Evolutionary conservation across 495 filamentous ascomycete species (phyloP).

Genomic region (Tuber umbilicatum): DNA sequence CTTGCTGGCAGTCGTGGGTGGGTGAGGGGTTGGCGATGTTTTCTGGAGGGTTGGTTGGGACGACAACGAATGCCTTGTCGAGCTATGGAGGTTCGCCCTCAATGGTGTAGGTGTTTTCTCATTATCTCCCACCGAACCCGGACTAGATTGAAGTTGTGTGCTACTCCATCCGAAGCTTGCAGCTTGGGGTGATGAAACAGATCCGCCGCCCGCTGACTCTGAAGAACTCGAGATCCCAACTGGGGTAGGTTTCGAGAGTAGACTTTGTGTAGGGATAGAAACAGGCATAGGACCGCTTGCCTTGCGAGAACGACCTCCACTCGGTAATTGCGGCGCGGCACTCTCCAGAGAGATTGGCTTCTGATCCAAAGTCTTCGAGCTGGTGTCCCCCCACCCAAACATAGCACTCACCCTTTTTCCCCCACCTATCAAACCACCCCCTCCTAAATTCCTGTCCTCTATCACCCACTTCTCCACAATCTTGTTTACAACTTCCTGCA

Average conservation of each 20-base stretch:
- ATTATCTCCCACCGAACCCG: conserved; percentile 14
- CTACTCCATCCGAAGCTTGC: conserved; percentile 29
- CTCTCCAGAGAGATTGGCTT: conserved; percentile 4
- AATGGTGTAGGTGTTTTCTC: conserved; percentile 25
- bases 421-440: conserved; percentile 28
- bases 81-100: conserved; percentile 17
- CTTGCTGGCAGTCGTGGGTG: conserved; percentile 18
- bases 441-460: conserved; percentile 47
- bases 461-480: conserved; percentile 57
- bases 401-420: conserved; percentile 34
- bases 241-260: conserved; percentile 8
- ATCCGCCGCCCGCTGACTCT: conserved; percentile 6
- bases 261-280: conserved; percentile 5
- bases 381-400: conserved; percentile 40
- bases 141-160: conserved; percentile 17
- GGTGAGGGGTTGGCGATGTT: conserved; percentile 22
- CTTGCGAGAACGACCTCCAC: not conserved
- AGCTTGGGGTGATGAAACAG: conserved; percentile 16
- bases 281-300: conserved; percentile 5
- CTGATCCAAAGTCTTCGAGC: conserved; percentile 18
- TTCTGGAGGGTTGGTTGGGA: conserved; percentile 23
- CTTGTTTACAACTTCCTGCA: conserved; percentile 50
- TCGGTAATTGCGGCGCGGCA: not conserved
- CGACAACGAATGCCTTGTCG: conserved; percentile 12
- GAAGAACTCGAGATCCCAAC: conserved; percentile 21